Percentiles rank a stretch among this genome's conserved stretches.
Evolutionary conservation across 108 stramenopile species (phyloP).

Genomic region (Cyclotella baltica): DNA sequence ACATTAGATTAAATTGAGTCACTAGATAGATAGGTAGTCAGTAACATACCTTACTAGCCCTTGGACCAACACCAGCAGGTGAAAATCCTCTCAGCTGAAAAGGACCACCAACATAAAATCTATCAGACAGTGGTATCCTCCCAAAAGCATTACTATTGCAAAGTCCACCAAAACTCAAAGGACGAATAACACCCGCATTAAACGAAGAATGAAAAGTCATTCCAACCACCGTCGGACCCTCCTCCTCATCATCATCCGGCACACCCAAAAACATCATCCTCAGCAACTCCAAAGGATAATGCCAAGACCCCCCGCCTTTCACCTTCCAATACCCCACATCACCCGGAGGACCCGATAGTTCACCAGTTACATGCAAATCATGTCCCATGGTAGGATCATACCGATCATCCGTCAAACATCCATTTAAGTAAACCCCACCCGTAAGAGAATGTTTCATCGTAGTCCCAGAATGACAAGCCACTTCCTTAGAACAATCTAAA

Average conservation of each 20-base stretch:
- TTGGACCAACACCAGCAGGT: constrained; percentile 84
- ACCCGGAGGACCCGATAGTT: constrained; percentile 82
- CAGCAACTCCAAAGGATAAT: constrained; percentile 57
- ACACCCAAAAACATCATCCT: constrained; percentile 18
- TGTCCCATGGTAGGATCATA: constrained; percentile 70
- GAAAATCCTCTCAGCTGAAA: constrained; percentile 81
- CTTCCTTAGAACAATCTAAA: constrained; percentile 76
- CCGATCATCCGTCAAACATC: constrained; percentile 54
- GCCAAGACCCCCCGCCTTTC: constrained; percentile 62
- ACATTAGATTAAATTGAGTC: too few species aligned
- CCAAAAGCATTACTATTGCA: constrained; percentile 53
- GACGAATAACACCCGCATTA: constrained; percentile 57
- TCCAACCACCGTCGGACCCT: constrained; percentile 26
- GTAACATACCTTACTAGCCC: constrained; percentile 48
- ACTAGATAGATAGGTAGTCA: background rate
- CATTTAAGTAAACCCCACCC: constrained; percentile 67
- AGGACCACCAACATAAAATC: constrained; percentile 87
- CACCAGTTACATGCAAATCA: constrained; percentile 59
- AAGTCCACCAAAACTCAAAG: constrained; percentile 69
- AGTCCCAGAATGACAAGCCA: constrained; percentile 68
- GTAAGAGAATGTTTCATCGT: constrained; percentile 67
- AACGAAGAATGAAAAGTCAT: constrained; percentile 68
- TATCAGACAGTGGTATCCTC: constrained; percentile 64
- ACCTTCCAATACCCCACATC: constrained; percentile 79
- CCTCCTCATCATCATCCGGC: constrained; percentile 7